Evolutionary conservation across 1,284 basidiomycete genomes (phyloP).

Genomic region (Boletellus sp.): DNA sequence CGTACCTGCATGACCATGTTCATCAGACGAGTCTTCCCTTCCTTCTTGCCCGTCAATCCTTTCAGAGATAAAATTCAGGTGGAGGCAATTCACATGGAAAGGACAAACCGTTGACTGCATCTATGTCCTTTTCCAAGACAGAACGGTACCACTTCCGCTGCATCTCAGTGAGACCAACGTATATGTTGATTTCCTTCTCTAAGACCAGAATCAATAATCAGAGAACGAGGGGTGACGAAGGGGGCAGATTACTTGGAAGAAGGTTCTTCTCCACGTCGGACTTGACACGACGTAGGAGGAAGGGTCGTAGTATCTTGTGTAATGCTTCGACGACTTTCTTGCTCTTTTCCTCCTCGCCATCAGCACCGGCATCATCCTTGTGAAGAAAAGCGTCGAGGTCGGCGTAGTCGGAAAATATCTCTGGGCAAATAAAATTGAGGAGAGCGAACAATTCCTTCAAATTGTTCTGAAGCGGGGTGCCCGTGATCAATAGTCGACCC

Average conservation of each 20-base stretch:
- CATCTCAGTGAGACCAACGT: slow-evolving; percentile 97
- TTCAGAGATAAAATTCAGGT: neutral
- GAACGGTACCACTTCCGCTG: slow-evolving; percentile 97
- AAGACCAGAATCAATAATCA: slow-evolving; percentile 5
- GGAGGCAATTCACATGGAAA: neutral
- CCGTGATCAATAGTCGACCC: slow-evolving; percentile 91
- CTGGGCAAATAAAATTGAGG: slow-evolving; percentile 91
- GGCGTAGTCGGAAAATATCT: slow-evolving; percentile 74
- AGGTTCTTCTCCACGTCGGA: slow-evolving; percentile 96
- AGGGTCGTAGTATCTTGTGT: slow-evolving; percentile 95
- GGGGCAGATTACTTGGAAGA: slow-evolving; percentile 70
- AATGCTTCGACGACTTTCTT: slow-evolving; percentile 95
- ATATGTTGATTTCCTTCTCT: slow-evolving; percentile 99
- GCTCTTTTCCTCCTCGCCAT: slow-evolving; percentile 83
- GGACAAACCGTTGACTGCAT: slow-evolving; percentile 85
- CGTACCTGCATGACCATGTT: slow-evolving; percentile 99
- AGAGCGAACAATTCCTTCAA: slow-evolving; percentile 96
- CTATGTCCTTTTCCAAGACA: slow-evolving; percentile 97
- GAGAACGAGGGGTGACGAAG: neutral
- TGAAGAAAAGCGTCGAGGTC: slow-evolving; percentile 76
- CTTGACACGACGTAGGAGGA: slow-evolving; percentile 94
- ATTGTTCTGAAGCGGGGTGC: slow-evolving; percentile 97
- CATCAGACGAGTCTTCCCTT: slow-evolving; percentile 96
- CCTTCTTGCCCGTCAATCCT: slow-evolving; percentile 93
- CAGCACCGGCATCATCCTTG: slow-evolving; percentile 72